Conservation (phyloP, 805 yeast genomes). For the Groenewaldozyma tartarivorans region DNA sequence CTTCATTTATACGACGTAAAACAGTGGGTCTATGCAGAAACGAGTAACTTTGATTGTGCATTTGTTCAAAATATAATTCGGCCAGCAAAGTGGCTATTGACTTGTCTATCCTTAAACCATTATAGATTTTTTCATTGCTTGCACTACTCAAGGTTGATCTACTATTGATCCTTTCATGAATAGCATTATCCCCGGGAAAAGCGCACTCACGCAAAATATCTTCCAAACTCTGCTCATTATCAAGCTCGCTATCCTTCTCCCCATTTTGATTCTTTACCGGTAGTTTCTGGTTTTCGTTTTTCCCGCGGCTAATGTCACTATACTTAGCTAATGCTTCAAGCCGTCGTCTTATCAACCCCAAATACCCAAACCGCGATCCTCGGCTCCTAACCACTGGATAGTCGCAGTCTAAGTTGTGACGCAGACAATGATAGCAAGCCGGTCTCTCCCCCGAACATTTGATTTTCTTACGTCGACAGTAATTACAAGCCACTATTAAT, state of each 20-base stretch:
- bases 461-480: constrained; percentile 29
- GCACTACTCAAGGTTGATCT: background rate
- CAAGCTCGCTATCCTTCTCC: background rate
- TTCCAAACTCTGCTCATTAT: background rate
- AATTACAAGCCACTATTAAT: constrained; percentile 27
- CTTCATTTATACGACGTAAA: constrained; percentile 20
- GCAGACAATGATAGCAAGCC: constrained; percentile 28
- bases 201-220: background rate
- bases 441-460: constrained; percentile 30
- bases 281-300: too few species aligned
- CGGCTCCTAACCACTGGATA: constrained; percentile 28
- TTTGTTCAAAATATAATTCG: constrained; percentile 26
- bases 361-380: constrained; percentile 29
- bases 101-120: background rate
- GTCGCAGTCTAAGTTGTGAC: constrained; percentile 25
- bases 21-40: constrained; percentile 27
- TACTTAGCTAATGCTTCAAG: constrained; percentile 15
- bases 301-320: background rate
- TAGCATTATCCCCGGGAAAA: background rate
- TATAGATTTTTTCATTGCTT: background rate
- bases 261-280: background rate
- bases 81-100: constrained; percentile 12
- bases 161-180: background rate
- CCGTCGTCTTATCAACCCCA: constrained; percentile 22
- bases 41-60: constrained; percentile 28